phyloP scores from a whole-genome alignment of 2,329 filamentous ascomycete species.

The Tolypocladium amazonense region DNA sequence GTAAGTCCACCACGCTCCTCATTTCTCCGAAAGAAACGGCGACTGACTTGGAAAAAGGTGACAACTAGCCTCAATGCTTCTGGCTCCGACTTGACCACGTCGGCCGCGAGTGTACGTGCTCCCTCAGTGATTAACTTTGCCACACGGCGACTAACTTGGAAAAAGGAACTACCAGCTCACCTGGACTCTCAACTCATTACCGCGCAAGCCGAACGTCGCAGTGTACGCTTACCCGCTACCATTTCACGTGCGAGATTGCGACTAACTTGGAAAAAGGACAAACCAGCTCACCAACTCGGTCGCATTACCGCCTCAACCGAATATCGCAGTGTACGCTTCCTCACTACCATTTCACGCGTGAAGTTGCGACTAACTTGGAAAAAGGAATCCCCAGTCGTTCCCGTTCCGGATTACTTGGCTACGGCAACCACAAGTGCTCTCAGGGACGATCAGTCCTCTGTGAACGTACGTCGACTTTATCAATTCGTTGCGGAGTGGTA shows the following conservation, averaged over 20 bases:
- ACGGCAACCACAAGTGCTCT: not conserved
- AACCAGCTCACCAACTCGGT: too few species aligned
- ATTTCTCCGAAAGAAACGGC: not conserved
- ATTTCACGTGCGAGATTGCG: not conserved
- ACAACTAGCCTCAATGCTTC: conserved; percentile 3
- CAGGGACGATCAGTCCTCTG: not conserved
- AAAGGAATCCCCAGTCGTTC: not conserved
- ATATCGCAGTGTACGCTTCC: not conserved
- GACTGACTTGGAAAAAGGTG: conserved; percentile 11
- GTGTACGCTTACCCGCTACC: not conserved
- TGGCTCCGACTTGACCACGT: not conserved
- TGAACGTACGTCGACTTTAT: not conserved
- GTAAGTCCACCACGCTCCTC: conserved; percentile 5
- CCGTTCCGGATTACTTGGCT: not conserved
- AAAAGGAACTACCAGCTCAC: conserved; percentile 6
- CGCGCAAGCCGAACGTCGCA: not conserved
- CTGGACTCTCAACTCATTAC: not conserved
- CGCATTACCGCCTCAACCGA: not conserved
- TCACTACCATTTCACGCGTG: not conserved
- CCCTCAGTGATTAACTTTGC: not conserved
- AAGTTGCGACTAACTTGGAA: not conserved
- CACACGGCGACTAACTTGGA: conserved; percentile 2
- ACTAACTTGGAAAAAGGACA: not conserved
- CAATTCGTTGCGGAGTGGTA: not conserved
- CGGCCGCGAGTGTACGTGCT: conserved; percentile 7